Base-by-base conservation (phyloP, 441 rosid genomes). In the Bruguiera hainesii region DNA sequence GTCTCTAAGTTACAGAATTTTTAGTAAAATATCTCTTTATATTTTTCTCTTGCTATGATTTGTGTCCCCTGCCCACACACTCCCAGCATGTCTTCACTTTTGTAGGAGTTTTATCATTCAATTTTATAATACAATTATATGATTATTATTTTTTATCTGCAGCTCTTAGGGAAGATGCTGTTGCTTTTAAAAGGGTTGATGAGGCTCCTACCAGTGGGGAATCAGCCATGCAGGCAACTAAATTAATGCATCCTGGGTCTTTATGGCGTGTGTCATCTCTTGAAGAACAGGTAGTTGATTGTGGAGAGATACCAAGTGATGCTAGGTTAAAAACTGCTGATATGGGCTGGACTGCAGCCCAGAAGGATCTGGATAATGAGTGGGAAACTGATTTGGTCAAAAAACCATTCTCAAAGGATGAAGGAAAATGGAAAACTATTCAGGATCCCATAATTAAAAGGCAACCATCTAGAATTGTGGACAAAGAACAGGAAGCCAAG, bases 401-500 rank as follows among this genome's bases (percentile, higher is more conserved):
- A 75, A 77, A 83, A 49, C 75, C 84, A 37, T 79, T 76, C 70
- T 62, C 77, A 28, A 81, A 81, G 74, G 98, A 84, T 78, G 93
- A 89, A 61, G 72, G 83, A 70, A 88, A 76, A 63, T 84, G 89
- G 95, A 68, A 75, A 72, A 67, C 72, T 46, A 78, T 72, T 79
- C 96, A 86, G 69, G 93, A 89, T 74, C 81, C 86, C 49, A 56
- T 80, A 31, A 66, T 86, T 48, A 88, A 77, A 75, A 84, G 94
- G 80, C 97, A 85, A 81, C 74, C 81, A 42, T 87, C 96, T 76
- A 70, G 72, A 29, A 80, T 78, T 79, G 63, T 84, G 50, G 96
- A 82, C 65, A 84, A 87, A 76, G 97, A 90, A 68, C 87, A 78
- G 61, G 98, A 96, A 79, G 81, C 77, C 57, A 83, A 87, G 76